These are phyloP conservation scores for Trichoderma sp. DNA, from an alignment of 2,329 filamentous ascomycete genomes.

Conservation along the genomic window DNA sequence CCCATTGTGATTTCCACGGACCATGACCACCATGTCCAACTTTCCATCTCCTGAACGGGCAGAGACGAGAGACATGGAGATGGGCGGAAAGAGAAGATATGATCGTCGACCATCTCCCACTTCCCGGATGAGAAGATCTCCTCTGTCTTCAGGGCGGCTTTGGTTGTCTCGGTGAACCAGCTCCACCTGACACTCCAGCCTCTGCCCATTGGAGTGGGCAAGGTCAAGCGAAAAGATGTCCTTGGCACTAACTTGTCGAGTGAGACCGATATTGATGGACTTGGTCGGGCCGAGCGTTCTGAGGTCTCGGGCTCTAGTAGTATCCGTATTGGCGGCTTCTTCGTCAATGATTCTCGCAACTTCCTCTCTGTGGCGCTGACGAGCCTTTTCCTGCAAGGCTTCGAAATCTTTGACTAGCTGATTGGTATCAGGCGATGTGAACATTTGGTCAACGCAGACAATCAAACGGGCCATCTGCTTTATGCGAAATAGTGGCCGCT, in stretches of 20 bases:
- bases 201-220: conserved; percentile 83
- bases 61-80: conserved; percentile 71
- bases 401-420: conserved; percentile 56
- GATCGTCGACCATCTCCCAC: conserved; percentile 68
- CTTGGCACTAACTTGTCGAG: conserved; percentile 79
- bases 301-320: conserved; percentile 74
- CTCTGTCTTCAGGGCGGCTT: conserved; percentile 61
- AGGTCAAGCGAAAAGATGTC: conserved; percentile 87
- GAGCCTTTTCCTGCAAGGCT: conserved; percentile 70
- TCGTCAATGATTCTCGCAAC: conserved; percentile 77
- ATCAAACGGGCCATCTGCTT: conserved; percentile 86
- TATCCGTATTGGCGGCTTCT: conserved; percentile 79
- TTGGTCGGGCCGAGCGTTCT: conserved; percentile 70
- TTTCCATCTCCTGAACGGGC: conserved; percentile 70
- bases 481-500: conserved; percentile 80
- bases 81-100: conserved; percentile 89
- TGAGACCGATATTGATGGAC: conserved; percentile 69
- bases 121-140: conserved; percentile 90
- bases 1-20: conserved; percentile 65
- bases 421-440: conserved; percentile 46
- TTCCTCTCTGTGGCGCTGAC: conserved; percentile 61
- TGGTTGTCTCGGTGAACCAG: conserved; percentile 80
- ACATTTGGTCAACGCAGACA: conserved; percentile 60
- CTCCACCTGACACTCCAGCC: conserved; percentile 85
- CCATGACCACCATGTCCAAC: conserved; percentile 80